Base-by-base conservation (phyloP, 257 asterid species). In the Ligustrum vulgare region DNA sequence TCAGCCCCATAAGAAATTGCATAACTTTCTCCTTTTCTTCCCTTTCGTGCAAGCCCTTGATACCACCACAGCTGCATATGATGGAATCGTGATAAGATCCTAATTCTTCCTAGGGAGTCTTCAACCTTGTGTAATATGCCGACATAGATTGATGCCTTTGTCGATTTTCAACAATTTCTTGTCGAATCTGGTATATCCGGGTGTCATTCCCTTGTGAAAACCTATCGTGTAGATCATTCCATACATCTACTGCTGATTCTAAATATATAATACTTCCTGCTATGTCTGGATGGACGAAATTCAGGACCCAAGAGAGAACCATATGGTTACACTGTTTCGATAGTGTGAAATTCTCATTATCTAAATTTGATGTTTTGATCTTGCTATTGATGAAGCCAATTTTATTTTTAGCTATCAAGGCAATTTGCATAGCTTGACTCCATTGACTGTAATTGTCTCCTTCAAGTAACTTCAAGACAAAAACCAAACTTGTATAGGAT, bases 1-100 rank as follows among this genome's bases (percentile, higher is more conserved):
- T 70, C 9, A 70, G 4, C 11, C 73, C 73, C 73, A 70, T 70
- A 11, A 70, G 37, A 13, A 70, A 22, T 39, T 70, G 63, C 37
- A 70, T 70, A 63, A 43, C 63, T 23, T 13, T 70, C 18, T 70
- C 63, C 0, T 70, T 70, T 0, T 70, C 73, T 70, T 43, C 63
- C 10, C 62, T 8, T n/a, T 70, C n/a, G 13, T n/a, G 22, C n/a
- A 43, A 11, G 0, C 5, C 25, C 0, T 41, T 39, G 2, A 70
- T 1, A 3, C 73, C 73, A 10, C 73, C 62, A 22, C 56, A 37
- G 6, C 1, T 4, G 16, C 63, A 70, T 4, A 1, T 4, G 7
- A 70, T 18, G 5, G 63, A 63, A 4, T 41, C 62, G 12, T 70
- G 63, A 33, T 70, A 70, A 1, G 33, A 70, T 13, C 12, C 37